Evolutionary conservation across 176 grass and related monocot genomes (phyloP), one percentile per base, ranked within the genome.

Genomic region (Carex scoparia): DNA sequence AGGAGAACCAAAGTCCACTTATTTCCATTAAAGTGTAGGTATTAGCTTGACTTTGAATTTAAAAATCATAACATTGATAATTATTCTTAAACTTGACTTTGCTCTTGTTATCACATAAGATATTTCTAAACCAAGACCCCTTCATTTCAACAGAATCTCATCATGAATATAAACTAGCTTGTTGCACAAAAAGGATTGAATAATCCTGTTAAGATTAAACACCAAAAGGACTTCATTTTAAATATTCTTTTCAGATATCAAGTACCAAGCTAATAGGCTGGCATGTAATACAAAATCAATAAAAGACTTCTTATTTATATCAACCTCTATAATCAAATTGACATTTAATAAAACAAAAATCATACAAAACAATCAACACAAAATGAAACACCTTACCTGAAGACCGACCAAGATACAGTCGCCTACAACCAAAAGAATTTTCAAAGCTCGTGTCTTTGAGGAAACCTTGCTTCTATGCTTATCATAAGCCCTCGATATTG

Each of bases 391-490:
- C 23, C 13, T 65, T 53, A 97, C 94, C 94, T 97, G 94, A 37
- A 97, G 91, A 55, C 94, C 94, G 32, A 97, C 94, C 84, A 97
- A 90, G 56, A 97, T 90, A 79, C 94, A 97, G 84, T 97, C 91
- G 40, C 94, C 94, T 15, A 90, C 87, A 83, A 97, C 94, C 5
- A 97, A 90, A 84, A 97, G 88, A 72, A 91, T 80, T 32, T 86
- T 90, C 28, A 97, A 91, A 38, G 86, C 89, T 0, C 88, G 91
- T 79, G 90, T 78, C 83, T 97, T 97, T 31, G 90, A 88, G 1
- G 94, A 97, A 85, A 97, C 89, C 86, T 97, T 97, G 89, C 66
- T 89, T 31, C 85, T 87, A 77, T 97, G 89, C 89, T 91, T 97
- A 85, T 97, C 94, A 8, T 97, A 94, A 38, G 94, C 94, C 84